Percentiles rank a stretch among this genome's conserved stretches.
Evolutionary conservation across 106 monocot genomes (phyloP).

Genomic region (Dendrobium catenatum): DNA sequence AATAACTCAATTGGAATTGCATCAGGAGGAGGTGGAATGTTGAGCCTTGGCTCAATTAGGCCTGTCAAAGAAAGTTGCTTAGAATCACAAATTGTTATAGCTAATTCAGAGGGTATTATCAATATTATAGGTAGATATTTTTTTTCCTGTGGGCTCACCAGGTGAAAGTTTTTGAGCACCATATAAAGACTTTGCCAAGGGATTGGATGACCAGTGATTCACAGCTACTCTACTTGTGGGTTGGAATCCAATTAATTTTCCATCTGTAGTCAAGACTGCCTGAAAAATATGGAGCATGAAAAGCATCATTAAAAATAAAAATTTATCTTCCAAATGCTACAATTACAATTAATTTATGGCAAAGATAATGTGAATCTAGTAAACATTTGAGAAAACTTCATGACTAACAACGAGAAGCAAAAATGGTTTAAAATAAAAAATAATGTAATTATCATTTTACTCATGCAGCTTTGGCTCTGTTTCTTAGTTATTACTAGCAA

Average conservation of each 20-base stretch:
- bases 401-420: not conserved
- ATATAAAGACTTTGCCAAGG: constrained; percentile 58
- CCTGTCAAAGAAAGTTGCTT: constrained; percentile 24
- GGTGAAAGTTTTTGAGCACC: constrained; percentile 50
- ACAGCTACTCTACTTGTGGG: constrained; percentile 79
- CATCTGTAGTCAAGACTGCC: constrained; percentile 71
- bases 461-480: too few relatives aligned
- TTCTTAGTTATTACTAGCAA: too few relatives aligned
- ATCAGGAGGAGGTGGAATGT: constrained; percentile 50
- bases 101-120: not conserved
- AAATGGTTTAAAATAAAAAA: not conserved
- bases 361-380: not conserved
- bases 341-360: not conserved
- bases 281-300: constrained; percentile 13
- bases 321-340: not conserved
- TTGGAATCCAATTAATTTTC: constrained; percentile 75
- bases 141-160: constrained; percentile 29
- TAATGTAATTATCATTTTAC: not conserved
- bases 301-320: not conserved
- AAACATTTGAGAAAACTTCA: not conserved
- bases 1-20: constrained; percentile 57
- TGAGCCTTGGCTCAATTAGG: constrained; percentile 54
- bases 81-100: not conserved
- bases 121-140: not conserved
- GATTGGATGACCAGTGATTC: constrained; percentile 81